Evolutionary conservation across 495 filamentous ascomycete species (phyloP), one percentile per base, ranked within the genome.

Genomic region (Letharia lupina): DNA sequence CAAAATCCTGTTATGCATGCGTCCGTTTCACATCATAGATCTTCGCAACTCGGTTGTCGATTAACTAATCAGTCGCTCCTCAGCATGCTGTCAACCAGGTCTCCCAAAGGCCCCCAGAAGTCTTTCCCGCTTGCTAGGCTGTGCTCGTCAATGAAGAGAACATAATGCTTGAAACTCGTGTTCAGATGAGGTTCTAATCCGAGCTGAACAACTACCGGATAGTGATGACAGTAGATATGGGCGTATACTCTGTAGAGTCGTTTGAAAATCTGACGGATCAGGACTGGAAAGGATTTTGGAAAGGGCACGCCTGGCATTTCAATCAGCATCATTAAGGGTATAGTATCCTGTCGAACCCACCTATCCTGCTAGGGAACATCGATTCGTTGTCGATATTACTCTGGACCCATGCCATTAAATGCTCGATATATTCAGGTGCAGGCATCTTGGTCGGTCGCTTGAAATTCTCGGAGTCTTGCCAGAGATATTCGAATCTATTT

Each of bases 151-250:
- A 97, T 91, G 79, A 97, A 97, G 56, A 97, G 83, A 63, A 96
- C 94, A 73, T 98, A 98, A 75, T 98, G 94, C 82, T 98, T 98
- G 85, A 98, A 98, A 79, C 90, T 94, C 58, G 94, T 98, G 78
- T 98, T 98, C 70, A 98, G 85, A 77, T 98, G 94, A 44, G 94
- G 92, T 78, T 98, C 94, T 64, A 98, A 83, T 40, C 94, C 94
- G 39, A 98, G 85, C 69, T 96, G 92, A 41, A 96, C 88, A 61
- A 98, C 88, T 56, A 98, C 94, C 20, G 92, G 92, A 77, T 98
- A 98, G 79, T 98, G 94, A 76, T 98, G 94, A 83, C 94, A 98
- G 83, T 98, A 98, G 71, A 98, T 96, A 77, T 98, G 94, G 47
- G 94, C 94, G 77, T 98, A 98, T 61, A 98, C 93, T 65, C 94